These are phyloP conservation scores for Trichosporon sp. DNA, from an alignment of 1,284 basidiomycete genomes.

Conservation along the genomic window DNA sequence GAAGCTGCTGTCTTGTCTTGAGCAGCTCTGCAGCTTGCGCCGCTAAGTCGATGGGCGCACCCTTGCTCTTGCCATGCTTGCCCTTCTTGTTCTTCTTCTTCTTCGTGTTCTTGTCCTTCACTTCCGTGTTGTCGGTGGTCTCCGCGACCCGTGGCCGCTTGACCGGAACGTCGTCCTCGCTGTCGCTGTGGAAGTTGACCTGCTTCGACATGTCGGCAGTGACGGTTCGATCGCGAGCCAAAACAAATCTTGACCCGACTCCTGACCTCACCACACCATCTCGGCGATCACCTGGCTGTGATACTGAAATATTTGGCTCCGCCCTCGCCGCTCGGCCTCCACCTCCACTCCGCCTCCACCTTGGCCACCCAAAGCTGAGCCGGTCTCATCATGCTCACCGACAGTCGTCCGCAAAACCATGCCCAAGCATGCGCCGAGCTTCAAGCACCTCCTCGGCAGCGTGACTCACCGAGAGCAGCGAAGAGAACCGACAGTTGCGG, in stretches of 20 bases:
- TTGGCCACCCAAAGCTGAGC: neutral
- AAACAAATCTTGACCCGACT: neutral
- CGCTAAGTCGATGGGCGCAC: constrained; percentile 22
- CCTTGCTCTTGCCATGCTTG: constrained; percentile 12
- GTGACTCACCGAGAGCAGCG: constrained; percentile 13
- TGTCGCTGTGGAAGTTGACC: constrained; percentile 4
- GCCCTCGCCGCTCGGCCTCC: neutral
- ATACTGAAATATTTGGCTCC: neutral
- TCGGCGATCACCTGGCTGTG: neutral
- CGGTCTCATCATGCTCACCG: neutral
- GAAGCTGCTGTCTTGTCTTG: constrained; percentile 62
- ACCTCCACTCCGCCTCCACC: neutral
- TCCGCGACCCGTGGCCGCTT: neutral
- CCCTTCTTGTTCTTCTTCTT: constrained; percentile 2
- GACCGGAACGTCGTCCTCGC: neutral
- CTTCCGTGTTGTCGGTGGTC: neutral
- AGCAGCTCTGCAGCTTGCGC: constrained; percentile 49
- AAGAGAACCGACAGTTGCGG: constrained; percentile 26
- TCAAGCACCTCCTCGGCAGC: constrained; percentile 34
- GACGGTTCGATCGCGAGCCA: constrained; percentile 39
- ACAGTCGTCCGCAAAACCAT: constrained; percentile 12
- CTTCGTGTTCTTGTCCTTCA: constrained; percentile 7
- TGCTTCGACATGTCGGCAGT: neutral
- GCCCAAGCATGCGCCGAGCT: constrained; percentile 41
- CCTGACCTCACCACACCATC: neutral